These are phyloP conservation scores for Neofusicoccum kwambonambiense DNA, from an alignment of 2,329 filamentous ascomycete species.

Conservation along the genomic window DNA sequence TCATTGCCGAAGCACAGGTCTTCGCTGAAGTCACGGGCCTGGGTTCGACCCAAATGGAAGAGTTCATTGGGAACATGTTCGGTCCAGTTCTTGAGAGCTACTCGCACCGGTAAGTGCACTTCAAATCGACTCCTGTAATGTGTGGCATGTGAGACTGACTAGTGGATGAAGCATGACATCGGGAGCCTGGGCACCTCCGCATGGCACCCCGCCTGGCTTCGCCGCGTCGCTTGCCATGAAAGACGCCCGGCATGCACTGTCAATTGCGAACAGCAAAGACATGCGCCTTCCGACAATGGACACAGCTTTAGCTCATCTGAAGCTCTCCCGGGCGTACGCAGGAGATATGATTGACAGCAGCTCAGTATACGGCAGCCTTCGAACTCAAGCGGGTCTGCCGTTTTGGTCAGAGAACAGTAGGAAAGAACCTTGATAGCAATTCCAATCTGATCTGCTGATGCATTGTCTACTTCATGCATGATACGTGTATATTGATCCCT, in stretches of 20 bases:
- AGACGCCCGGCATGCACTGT: background rate
- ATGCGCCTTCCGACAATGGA: background rate
- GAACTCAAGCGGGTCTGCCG: background rate
- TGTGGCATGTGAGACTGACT: background rate
- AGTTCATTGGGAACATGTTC: slow-evolving; percentile 31
- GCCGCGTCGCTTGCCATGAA: background rate
- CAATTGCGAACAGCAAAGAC: background rate
- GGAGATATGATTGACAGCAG: background rate
- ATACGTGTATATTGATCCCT: no score
- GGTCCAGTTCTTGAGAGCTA: slow-evolving; percentile 28
- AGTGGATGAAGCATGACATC: slow-evolving; percentile 24
- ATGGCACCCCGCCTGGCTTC: background rate
- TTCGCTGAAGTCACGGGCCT: slow-evolving; percentile 33
- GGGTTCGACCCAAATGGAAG: slow-evolving; percentile 26
- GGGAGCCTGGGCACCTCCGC: slow-evolving; percentile 27
- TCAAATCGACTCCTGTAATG: background rate
- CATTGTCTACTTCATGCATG: no score
- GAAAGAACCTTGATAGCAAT: background rate
- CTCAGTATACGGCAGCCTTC: background rate
- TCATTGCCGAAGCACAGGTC: slow-evolving; percentile 32
- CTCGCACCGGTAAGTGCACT: slow-evolving; percentile 21
- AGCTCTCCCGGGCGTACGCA: background rate
- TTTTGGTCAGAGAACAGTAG: background rate
- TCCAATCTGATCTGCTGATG: no score
- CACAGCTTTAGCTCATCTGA: background rate